Evolutionary conservation across 2,329 filamentous ascomycete genomes (phyloP), one percentile per base, ranked within the genome.

Genomic region (Aspergillus fructus): DNA sequence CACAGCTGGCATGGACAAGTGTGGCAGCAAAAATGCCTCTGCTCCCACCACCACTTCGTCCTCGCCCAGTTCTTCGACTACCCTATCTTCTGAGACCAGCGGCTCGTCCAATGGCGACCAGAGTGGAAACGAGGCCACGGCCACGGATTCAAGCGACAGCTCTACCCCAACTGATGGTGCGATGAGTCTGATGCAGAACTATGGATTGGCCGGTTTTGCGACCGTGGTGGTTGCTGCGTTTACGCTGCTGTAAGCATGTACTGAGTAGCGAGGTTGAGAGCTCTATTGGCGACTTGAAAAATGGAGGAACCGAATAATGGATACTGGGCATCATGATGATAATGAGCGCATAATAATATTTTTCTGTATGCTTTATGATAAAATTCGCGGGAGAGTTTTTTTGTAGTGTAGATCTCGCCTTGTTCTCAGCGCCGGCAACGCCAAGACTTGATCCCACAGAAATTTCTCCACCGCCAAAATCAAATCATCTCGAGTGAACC

Each of bases 191-290:
- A 75, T 72, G 49, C 76, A 78, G 66, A 76, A 81, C 61, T 82
- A 82, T 68, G 80, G 82, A 50, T 81, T 81, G 53, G 78, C 78
- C 53, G 66, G 78, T 41, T 69, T 86, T 55, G 81, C 79, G 49
- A 79, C 79, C 59, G 81, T 80, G 66, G 72, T 86, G 61, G 49
- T 52, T 43, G 48, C 46, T 34, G 53, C 39, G 37, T 55, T 55
- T 17, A 39, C 45, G 19, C 41, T 49, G 41, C 24, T 56, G 17
- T 55, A 49, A 27, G 9, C 5, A 42, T 21, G n/a, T 37, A 37
- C 34, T 8, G 34, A n/a, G 15, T 15, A 42, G 41, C 13, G 9
- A 17, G 21, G 5, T 21, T 30, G 30, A 17, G 17, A 39, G 7
- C 12, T 13, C 7, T 19, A 19, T 37, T 21, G 19, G 30, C n/a